Percentiles rank a stretch among this genome's conserved stretches.
These are phyloP conservation scores for Emmonsiellopsis sp. DNA, from an alignment of 2,329 filamentous ascomycete species.

Conservation along the genomic window DNA sequence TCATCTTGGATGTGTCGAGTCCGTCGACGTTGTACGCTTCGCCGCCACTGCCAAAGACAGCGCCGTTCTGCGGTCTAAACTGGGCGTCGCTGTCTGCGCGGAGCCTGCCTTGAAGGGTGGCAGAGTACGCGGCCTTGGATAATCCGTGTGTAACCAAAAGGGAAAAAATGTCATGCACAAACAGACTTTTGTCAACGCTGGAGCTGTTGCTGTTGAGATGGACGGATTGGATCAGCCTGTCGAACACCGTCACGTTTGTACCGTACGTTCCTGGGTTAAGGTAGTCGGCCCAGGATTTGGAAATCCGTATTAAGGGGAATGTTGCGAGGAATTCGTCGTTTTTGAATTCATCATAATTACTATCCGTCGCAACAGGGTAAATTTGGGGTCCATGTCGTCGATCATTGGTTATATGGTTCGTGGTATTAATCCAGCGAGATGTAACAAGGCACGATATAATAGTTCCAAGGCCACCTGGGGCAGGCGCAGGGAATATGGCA, in stretches of 20 bases:
- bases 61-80: neutral
- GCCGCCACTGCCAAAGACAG: neutral
- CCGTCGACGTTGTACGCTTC: neutral
- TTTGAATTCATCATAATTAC: neutral
- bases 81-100: neutral
- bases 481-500: neutral
- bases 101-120: neutral
- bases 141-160: neutral
- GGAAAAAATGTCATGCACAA: neutral
- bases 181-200: neutral
- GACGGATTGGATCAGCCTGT: neutral
- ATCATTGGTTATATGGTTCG: neutral
- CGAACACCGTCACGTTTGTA: neutral
- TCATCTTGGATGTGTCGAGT: neutral
- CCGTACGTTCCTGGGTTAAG: neutral
- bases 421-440: neutral
- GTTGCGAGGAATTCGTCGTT: neutral
- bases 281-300: neutral
- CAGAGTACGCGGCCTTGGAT: neutral
- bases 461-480: neutral
- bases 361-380: neutral
- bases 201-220: neutral
- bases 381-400: neutral
- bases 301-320: neutral
- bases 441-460: neutral